Base-by-base conservation (phyloP, 176 grass and related monocot species). In the Phyllostachys edulis region DNA sequence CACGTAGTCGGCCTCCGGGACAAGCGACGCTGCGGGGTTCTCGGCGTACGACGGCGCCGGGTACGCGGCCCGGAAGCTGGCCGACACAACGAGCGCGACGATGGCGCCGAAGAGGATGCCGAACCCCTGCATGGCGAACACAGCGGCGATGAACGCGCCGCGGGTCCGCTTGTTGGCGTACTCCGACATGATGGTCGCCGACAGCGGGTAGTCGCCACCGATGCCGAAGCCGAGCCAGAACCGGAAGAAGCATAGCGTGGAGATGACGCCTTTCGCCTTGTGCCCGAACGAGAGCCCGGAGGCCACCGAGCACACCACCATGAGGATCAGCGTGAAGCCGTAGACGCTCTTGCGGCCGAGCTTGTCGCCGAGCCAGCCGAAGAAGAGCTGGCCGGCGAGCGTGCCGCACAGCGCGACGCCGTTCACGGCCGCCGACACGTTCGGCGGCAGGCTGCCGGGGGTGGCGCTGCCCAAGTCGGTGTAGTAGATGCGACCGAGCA, bases 161-260 rank as follows among this genome's bases (percentile, higher is more conserved):
- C 94, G 92, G 16, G 94, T 97, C 78, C 20, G 64, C 79, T 94
- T 94, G 82, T 92, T 94, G 12, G 92, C 92, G 68, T 94, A 94
- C 83, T 94, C 92, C 0, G 92, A 91, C 92, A 91, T 91, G 84
- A 94, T 94, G 49, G 91, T 94, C 24, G 89, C 92, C 5, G 69
- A 75, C 1, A 93, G 82, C 3, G 94, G 91, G 67, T 97, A 93
- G 74, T 97, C 91, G 4, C 91, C 94, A 17, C 91, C 94, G 67
- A 97, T 67, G 40, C 94, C 94, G 80, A 97, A 93, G 37, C 94
- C 94, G 7, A 97, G 89, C 94, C 91, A 97, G 84, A 97, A 97
- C 4, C 87, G 88, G 85, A 93, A 97, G 91, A 93, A 97, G 57
- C 89, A 93, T 15, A 97, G 91, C 34, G 89, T 88, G 0, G 16